These are phyloP conservation scores for Aspergillus wentii DNA, from an alignment of 495 filamentous ascomycete species.

Conservation along the genomic window DNA sequence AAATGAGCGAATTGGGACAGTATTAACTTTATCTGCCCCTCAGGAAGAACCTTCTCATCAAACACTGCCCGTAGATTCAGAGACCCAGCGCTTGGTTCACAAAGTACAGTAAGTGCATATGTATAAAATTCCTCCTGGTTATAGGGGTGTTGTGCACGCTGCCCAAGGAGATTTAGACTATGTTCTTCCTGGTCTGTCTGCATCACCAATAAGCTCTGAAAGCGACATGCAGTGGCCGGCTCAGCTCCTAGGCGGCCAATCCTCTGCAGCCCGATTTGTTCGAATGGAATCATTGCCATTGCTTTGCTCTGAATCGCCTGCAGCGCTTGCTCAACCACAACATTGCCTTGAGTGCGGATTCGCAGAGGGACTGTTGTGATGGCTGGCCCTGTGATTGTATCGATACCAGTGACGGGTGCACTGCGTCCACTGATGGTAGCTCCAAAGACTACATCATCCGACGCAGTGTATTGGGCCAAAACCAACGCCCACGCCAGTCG, in stretches of 20 bases:
- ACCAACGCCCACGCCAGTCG: slow-evolving; percentile 37
- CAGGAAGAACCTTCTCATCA: no score
- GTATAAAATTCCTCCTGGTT: no score
- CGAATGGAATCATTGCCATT: neutral
- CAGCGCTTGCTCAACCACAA: neutral
- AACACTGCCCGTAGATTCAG: no score
- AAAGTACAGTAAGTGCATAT: no score
- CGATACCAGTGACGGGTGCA: slow-evolving; percentile 23
- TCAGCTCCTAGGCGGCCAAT: neutral
- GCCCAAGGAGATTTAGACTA: no score
- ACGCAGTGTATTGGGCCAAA: slow-evolving; percentile 17
- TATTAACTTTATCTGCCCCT: no score
- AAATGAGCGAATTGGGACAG: no score
- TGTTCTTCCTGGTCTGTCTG: no score
- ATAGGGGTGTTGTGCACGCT: no score
- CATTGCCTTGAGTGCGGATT: slow-evolving; percentile 9
- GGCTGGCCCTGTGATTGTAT: slow-evolving; percentile 30
- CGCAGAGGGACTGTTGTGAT: slow-evolving; percentile 46
- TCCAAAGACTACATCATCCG: slow-evolving; percentile 29
- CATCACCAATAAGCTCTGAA: no score
- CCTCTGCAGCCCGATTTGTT: neutral
- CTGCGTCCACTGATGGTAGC: slow-evolving; percentile 25
- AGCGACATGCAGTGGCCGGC: neutral
- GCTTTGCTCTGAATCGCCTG: neutral
- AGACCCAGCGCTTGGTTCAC: no score